A percentile compares a stretch with the other conserved stretches of the same genome.
These are phyloP conservation scores for Hanseniaspora meyeri DNA, from an alignment of 805 yeast species.

Conservation along the genomic window DNA sequence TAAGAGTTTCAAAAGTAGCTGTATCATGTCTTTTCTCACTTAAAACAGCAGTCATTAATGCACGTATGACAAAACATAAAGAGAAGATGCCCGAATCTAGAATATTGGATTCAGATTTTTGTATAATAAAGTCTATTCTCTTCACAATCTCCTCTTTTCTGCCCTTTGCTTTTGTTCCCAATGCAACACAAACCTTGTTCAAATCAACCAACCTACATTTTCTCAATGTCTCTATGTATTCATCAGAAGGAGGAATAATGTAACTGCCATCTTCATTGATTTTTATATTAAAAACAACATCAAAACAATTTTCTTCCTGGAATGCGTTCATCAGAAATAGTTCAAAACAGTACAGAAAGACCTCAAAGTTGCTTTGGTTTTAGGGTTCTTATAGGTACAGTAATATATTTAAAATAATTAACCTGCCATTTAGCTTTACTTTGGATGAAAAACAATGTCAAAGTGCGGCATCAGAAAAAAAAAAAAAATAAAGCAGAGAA, in stretches of 20 bases:
- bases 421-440: no score
- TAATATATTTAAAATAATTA: no score
- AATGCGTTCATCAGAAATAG: neutral
- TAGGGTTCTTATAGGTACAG: no score
- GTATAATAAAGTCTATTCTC: neutral
- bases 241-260: neutral
- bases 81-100: neutral
- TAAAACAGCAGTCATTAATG: neutral
- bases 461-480: neutral
- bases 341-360: no score
- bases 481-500: no score
- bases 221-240: constrained; percentile 14
- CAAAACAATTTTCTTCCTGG: neutral
- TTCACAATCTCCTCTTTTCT: constrained; percentile 26
- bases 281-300: neutral
- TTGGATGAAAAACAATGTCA: neutral
- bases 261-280: neutral
- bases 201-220: neutral
- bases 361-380: neutral
- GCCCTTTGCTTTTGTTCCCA: constrained; percentile 26
- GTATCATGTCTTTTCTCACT: neutral
- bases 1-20: constrained; percentile 15
- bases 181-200: neutral
- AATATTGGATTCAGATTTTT: neutral
- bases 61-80: neutral